A percentile compares a stretch with the other conserved stretches of the same genome.
phyloP scores from a whole-genome alignment of 129 eudicot species.

The Tagetes erecta region DNA sequence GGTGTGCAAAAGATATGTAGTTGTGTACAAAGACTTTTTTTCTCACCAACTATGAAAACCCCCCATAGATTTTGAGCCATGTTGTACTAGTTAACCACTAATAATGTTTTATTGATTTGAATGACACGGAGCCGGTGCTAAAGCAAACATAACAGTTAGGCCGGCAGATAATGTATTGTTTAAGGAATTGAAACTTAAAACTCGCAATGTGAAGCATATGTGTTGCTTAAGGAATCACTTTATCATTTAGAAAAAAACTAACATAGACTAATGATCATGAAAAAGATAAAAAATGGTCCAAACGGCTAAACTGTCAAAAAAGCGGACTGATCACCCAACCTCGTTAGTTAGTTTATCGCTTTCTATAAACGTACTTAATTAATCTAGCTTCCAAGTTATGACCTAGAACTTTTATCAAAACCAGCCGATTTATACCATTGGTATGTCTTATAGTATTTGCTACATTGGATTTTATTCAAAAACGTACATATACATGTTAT shows the following conservation, averaged over 20 bases:
- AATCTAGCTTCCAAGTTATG: too few species aligned
- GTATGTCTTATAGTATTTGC: too few species aligned
- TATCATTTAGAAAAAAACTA: not conserved
- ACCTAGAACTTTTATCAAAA: too few species aligned
- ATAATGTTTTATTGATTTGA: not conserved
- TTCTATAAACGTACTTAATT: too few species aligned
- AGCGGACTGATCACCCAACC: not conserved
- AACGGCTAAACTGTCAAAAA: not conserved
- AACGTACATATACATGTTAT: too few species aligned
- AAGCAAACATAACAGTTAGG: not conserved
- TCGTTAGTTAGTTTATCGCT: not conserved
- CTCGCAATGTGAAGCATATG: not conserved
- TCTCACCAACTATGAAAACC: constrained; percentile 10
- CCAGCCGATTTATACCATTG: too few species aligned
- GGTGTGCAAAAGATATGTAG: constrained; percentile 1
- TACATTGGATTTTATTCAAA: too few species aligned
- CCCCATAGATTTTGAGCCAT: not conserved
- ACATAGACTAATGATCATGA: not conserved
- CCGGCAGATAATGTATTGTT: not conserved
- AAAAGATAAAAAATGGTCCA: not conserved
- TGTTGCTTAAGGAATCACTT: not conserved
- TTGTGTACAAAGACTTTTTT: constrained; percentile 18
- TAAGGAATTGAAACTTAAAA: not conserved
- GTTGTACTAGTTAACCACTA: not conserved
- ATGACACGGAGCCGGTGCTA: not conserved